phyloP scores from a whole-genome alignment of 345 rosid genomes.

The Eucalyptus virginea region DNA sequence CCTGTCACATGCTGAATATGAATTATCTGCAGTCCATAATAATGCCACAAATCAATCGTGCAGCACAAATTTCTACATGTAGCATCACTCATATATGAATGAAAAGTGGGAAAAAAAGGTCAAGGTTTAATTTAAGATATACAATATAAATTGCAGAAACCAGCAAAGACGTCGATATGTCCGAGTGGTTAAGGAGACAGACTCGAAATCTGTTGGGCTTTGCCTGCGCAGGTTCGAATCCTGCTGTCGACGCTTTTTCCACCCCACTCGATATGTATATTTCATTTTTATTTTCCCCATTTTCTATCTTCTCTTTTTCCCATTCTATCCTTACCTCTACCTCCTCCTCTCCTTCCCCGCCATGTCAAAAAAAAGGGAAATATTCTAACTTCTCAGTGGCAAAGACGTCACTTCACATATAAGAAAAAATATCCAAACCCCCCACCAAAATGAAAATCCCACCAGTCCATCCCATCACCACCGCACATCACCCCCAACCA shows the following conservation, averaged over 20 bases:
- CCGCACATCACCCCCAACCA: background rate
- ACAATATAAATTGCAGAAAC: fast-evolving
- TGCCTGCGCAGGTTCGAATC: conserved; percentile 99
- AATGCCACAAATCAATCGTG: background rate
- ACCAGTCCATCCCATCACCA: background rate
- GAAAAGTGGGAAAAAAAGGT: background rate
- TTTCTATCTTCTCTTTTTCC: background rate
- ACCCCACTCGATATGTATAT: background rate
- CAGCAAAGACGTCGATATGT: conserved; percentile 43
- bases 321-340: background rate
- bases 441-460: background rate
- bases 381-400: background rate
- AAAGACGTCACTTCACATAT: background rate
- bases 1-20: background rate
- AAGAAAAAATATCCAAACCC: background rate
- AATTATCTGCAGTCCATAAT: fast-evolving
- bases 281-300: background rate
- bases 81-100: fast-evolving
- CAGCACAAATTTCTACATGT: background rate
- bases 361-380: background rate
- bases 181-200: conserved; percentile 99
- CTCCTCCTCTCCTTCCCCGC: background rate
- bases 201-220: conserved; percentile 98
- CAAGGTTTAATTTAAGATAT: fast-evolving
- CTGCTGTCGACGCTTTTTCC: conserved; percentile 70